These are phyloP conservation scores for Penicillium canariense DNA, from an alignment of 495 filamentous ascomycete genomes.

Conservation along the genomic window DNA sequence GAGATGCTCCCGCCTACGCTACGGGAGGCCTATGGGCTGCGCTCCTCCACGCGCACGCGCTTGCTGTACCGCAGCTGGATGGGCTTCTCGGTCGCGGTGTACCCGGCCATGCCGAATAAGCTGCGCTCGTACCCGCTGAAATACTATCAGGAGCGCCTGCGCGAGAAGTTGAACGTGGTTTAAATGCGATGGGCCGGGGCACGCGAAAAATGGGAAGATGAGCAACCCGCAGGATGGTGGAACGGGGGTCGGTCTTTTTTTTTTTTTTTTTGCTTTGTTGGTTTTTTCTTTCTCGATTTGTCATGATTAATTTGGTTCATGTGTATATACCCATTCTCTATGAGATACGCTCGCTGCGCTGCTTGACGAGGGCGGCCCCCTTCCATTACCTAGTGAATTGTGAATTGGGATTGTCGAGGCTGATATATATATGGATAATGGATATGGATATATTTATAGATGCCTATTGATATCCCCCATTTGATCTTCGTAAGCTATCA, in stretches of 20 bases:
- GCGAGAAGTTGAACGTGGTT: constrained; percentile 31
- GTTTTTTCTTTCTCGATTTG: constrained; percentile 9
- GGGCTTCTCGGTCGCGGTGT: constrained; percentile 39
- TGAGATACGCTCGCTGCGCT: constrained; percentile 19
- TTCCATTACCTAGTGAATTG: neutral
- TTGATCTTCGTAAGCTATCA: constrained; percentile 10
- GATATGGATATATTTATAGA: too few species aligned
- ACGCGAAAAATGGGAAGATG: neutral
- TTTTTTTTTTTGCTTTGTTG: constrained; percentile 8
- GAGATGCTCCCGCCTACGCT: constrained; percentile 42
- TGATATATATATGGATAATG: too few species aligned
- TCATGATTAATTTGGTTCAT: neutral
- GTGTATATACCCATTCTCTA: constrained; percentile 19
- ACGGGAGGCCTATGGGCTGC: constrained; percentile 40
- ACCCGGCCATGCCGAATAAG: constrained; percentile 37
- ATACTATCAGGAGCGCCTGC: constrained; percentile 32
- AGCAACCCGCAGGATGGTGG: neutral
- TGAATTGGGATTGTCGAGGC: neutral
- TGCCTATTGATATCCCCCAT: neutral
- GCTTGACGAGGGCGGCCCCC: neutral
- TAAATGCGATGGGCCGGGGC: neutral
- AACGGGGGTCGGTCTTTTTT: neutral
- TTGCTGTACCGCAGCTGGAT: constrained; percentile 36
- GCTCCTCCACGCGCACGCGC: constrained; percentile 32
- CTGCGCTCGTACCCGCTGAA: constrained; percentile 31